Conservation (phyloP, 2,329 filamentous ascomycete species). For the Fusarium staphyleae region DNA sequence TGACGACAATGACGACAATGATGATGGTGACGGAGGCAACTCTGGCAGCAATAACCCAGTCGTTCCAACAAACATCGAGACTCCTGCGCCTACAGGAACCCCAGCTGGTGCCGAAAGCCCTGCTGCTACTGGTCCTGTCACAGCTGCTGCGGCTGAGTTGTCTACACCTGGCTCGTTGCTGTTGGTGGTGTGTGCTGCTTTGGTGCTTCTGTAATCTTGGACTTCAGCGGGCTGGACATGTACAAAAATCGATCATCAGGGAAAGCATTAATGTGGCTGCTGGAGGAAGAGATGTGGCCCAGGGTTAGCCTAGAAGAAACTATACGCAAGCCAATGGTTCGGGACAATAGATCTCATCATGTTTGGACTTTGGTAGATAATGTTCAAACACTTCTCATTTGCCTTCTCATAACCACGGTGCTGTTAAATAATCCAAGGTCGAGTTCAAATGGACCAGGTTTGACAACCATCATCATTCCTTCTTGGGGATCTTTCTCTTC, state of each 20-base stretch:
- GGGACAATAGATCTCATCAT: slow-evolving; percentile 15
- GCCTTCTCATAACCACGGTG: too few relatives aligned
- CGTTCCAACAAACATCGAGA: slow-evolving; percentile 20
- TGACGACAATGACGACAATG: slow-evolving; percentile 7
- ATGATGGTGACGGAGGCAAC: slow-evolving; percentile 13
- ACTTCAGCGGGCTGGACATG: slow-evolving; percentile 1
- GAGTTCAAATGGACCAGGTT: not conserved
- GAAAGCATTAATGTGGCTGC: slow-evolving; percentile 33
- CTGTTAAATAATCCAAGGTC: too few relatives aligned
- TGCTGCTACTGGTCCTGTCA: slow-evolving; percentile 22
- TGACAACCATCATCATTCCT: slow-evolving; percentile 1
- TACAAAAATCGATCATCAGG: slow-evolving; percentile 11
- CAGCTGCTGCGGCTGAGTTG: slow-evolving; percentile 43
- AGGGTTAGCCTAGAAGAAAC: too few relatives aligned
- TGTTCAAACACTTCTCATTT: too few relatives aligned
- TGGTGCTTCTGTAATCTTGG: slow-evolving; percentile 50
- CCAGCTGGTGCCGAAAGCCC: slow-evolving; percentile 34
- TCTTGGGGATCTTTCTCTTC: slow-evolving; percentile 53
- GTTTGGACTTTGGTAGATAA: too few relatives aligned
- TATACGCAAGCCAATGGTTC: slow-evolving; percentile 4
- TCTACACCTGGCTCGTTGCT: slow-evolving; percentile 53
- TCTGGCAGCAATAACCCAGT: slow-evolving; percentile 1
- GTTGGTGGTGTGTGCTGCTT: slow-evolving; percentile 51
- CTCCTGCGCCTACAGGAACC: slow-evolving; percentile 30
- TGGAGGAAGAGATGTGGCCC: slow-evolving; percentile 30